phyloP scores from a whole-genome alignment of 441 rosid species.

The Gossypium schwendimanii region DNA sequence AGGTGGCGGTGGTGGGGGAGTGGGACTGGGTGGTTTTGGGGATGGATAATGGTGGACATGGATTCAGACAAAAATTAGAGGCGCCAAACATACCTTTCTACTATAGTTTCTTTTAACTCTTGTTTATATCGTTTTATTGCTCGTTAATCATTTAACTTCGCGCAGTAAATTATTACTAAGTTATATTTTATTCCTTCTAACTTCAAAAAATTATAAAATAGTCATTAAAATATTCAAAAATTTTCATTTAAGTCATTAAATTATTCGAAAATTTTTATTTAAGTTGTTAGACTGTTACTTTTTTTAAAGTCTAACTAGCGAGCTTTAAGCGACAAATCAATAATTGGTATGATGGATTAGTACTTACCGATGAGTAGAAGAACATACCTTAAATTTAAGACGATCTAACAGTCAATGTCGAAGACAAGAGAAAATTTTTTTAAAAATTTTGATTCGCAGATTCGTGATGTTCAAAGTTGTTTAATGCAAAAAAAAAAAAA shows the following conservation, averaged over 20 bases:
- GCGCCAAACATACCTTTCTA: conserved; percentile 18
- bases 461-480: rapidly evolving
- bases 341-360: rapidly evolving
- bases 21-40: conserved; percentile 9
- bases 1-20: conserved; percentile 15
- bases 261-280: too few relatives aligned
- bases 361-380: too few relatives aligned
- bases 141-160: background rate
- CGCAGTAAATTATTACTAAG: too few relatives aligned
- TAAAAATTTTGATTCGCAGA: rapidly evolving
- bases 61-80: conserved; percentile 7
- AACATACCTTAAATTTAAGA: too few relatives aligned
- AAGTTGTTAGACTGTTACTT: too few relatives aligned
- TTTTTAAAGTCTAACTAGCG: rapidly evolving
- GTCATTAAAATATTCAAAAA: too few relatives aligned
- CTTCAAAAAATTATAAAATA: too few relatives aligned
- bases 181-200: too few relatives aligned
- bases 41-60: conserved; percentile 48
- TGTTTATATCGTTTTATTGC: background rate
- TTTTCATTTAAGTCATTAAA: rapidly evolving
- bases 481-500: too few relatives aligned
- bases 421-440: too few relatives aligned
- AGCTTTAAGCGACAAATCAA: too few relatives aligned
- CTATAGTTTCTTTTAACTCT: background rate
- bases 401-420: too few relatives aligned